Percentiles rank a stretch among this genome's conserved stretches.
These are phyloP conservation scores for Rhododendron kiyosumense DNA, from an alignment of 148 eudicot genomes.

Conservation along the genomic window DNA sequence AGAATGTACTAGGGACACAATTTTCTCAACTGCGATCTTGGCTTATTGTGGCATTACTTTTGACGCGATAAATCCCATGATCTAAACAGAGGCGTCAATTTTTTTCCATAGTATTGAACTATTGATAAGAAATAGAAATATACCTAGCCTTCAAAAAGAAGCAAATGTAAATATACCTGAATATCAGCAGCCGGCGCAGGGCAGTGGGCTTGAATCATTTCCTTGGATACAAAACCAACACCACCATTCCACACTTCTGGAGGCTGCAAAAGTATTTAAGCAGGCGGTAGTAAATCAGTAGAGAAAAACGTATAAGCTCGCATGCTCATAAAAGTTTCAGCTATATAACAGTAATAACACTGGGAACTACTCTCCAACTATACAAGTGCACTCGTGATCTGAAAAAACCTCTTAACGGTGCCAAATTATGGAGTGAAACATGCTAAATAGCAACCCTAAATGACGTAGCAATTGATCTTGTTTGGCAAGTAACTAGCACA, in stretches of 20 bases:
- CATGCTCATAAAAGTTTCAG: not conserved
- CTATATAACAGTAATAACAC: not conserved
- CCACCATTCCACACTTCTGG: constrained; percentile 89
- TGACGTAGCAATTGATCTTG: not conserved
- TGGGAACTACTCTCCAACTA: not conserved
- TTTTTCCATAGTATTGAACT: not conserved
- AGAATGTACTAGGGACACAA: not conserved
- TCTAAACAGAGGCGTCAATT: not conserved
- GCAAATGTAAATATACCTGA: constrained; percentile 31
- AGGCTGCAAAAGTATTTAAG: constrained; percentile 46
- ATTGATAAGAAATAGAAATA: not conserved
- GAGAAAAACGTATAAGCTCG: not conserved
- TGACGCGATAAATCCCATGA: not conserved
- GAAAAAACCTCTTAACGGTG: not conserved
- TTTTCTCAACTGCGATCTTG: not conserved
- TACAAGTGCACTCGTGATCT: not conserved
- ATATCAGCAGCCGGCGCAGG: constrained; percentile 79
- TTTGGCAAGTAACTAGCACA: not conserved
- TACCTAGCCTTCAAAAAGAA: not conserved
- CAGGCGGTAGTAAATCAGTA: not conserved
- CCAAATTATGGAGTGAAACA: not conserved
- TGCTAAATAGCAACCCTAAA: not conserved
- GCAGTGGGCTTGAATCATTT: constrained; percentile 79
- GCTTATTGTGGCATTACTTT: not conserved
- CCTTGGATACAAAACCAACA: constrained; percentile 80